Percentiles rank a stretch among this genome's conserved stretches.
phyloP scores from a whole-genome alignment of 2,329 filamentous ascomycete species.

The Diaporthe longicolla region DNA sequence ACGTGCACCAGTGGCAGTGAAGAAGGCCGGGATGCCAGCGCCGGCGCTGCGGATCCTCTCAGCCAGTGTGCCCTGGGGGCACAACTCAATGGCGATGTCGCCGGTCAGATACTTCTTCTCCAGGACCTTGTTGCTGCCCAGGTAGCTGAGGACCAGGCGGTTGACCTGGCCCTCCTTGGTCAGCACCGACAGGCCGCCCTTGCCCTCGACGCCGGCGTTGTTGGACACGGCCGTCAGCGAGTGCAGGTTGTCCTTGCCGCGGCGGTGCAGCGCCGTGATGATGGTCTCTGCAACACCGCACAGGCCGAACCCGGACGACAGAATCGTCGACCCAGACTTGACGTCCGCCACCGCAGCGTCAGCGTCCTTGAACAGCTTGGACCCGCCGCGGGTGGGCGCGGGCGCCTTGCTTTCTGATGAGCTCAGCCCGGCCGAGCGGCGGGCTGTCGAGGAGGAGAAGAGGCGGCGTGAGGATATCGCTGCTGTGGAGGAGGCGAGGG shows the following conservation, averaged over 20 bases:
- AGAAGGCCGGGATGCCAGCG: conserved; percentile 85
- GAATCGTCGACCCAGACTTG: conserved; percentile 76
- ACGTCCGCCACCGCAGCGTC: conserved; percentile 80
- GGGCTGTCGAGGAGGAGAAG: conserved; percentile 33
- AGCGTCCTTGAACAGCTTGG: conserved; percentile 68
- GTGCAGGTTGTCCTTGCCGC: conserved; percentile 73
- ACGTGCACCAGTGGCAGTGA: conserved; percentile 80
- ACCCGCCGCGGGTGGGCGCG: conserved; percentile 51
- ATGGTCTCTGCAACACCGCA: conserved; percentile 73
- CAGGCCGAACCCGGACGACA: conserved; percentile 87
- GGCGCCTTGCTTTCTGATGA: conserved; percentile 19
- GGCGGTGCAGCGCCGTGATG: conserved; percentile 62
- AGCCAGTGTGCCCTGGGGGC: conserved; percentile 81
- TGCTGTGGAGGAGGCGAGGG: neutral
- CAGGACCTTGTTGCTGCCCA: conserved; percentile 83
- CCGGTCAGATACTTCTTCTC: conserved; percentile 82
- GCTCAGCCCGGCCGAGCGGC: neutral
- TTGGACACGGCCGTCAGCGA: conserved; percentile 84
- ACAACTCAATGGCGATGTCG: conserved; percentile 81
- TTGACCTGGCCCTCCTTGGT: conserved; percentile 78
- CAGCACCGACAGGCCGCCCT: conserved; percentile 77
- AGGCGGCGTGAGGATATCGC: conserved; percentile 17
- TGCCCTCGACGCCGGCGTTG: conserved; percentile 80
- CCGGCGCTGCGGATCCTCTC: conserved; percentile 81
- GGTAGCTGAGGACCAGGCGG: conserved; percentile 80